phyloP scores from a whole-genome alignment of 345 rosid genomes.

The Reutealis trisperma region DNA sequence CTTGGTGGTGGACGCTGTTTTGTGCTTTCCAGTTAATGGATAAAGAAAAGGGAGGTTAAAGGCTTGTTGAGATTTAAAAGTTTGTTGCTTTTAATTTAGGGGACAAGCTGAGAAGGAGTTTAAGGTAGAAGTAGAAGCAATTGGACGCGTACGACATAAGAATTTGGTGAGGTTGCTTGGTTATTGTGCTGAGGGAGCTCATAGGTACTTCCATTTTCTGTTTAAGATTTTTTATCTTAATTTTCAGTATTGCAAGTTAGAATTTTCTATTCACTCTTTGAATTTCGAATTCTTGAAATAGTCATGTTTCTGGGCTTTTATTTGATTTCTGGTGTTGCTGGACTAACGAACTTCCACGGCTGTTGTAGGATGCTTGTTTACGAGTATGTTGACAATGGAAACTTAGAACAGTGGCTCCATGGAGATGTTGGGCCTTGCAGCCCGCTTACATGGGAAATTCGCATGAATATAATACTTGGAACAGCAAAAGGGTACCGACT shows the following conservation, averaged over 20 bases:
- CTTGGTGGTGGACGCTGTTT: conserved; percentile 17
- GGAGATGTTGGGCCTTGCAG: conserved; percentile 77
- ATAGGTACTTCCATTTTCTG: conserved; percentile 50
- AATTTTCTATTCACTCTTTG: background rate
- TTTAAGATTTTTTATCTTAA: background rate
- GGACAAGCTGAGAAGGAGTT: conserved; percentile 99
- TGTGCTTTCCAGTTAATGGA: background rate
- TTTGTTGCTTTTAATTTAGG: conserved; percentile 33
- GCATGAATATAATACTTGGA: conserved; percentile 75
- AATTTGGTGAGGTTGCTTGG: conserved; percentile 94
- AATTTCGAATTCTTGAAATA: background rate
- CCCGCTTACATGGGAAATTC: conserved; percentile 84
- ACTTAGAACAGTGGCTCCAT: conserved; percentile 92
- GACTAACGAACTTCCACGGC: background rate
- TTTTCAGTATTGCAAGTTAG: conserved; percentile 12
- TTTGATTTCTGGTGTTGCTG: background rate
- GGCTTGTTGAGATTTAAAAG: background rate
- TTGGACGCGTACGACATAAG: conserved; percentile 92
- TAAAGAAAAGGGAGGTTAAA: background rate
- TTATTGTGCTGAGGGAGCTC: conserved; percentile 97
- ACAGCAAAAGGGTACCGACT: conserved; percentile 75
- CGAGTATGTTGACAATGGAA: conserved; percentile 86
- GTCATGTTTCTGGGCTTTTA: background rate
- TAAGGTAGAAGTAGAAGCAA: conserved; percentile 96
- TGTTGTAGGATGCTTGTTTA: conserved; percentile 75